A percentile compares a stretch with the other conserved stretches of the same genome.
phyloP scores from a whole-genome alignment of 2,329 filamentous ascomycete species.

The Westerdykella sp. region DNA sequence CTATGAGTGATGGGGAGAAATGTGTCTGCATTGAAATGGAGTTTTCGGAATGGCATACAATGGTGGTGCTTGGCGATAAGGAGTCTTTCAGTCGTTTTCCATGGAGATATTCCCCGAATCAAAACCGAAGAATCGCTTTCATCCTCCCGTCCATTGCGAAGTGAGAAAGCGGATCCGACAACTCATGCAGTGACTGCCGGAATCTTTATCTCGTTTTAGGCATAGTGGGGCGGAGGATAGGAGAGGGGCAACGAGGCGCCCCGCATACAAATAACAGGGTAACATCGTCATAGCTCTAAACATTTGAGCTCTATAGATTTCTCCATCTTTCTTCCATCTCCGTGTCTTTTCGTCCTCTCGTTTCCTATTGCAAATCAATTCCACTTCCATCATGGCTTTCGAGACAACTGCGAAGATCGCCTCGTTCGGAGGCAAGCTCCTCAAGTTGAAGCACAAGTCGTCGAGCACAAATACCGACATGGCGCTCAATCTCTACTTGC shows the following conservation, averaged over 20 bases:
- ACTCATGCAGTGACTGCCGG: slow-evolving; percentile 12
- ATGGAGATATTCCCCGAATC: slow-evolving; percentile 28
- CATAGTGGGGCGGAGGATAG: slow-evolving; percentile 23
- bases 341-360: slow-evolving; percentile 6
- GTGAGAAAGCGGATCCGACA: slow-evolving; percentile 24
- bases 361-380: slow-evolving; percentile 3
- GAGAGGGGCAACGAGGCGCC: slow-evolving; percentile 20
- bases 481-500: slow-evolving; percentile 88
- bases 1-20: slow-evolving; percentile 40
- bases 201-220: slow-evolving; percentile 19
- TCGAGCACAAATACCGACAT: slow-evolving; percentile 76
- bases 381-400: slow-evolving; percentile 54
- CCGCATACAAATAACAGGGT: slow-evolving; percentile 22
- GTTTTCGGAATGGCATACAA: slow-evolving; percentile 25
- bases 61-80: slow-evolving; percentile 28
- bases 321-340: slow-evolving; percentile 6
- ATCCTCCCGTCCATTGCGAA: slow-evolving; percentile 12
- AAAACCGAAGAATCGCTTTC: slow-evolving; percentile 26
- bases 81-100: slow-evolving; percentile 24
- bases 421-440: slow-evolving; percentile 87
- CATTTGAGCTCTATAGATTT: slow-evolving; percentile 2
- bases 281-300: slow-evolving; percentile 7
- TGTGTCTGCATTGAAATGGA: slow-evolving; percentile 31
- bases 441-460: slow-evolving; percentile 87
- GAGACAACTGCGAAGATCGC: slow-evolving; percentile 83